Evolutionary conservation across 2,329 filamentous ascomycete species (phyloP).

Genomic region (Botrytis sinoallii): DNA sequence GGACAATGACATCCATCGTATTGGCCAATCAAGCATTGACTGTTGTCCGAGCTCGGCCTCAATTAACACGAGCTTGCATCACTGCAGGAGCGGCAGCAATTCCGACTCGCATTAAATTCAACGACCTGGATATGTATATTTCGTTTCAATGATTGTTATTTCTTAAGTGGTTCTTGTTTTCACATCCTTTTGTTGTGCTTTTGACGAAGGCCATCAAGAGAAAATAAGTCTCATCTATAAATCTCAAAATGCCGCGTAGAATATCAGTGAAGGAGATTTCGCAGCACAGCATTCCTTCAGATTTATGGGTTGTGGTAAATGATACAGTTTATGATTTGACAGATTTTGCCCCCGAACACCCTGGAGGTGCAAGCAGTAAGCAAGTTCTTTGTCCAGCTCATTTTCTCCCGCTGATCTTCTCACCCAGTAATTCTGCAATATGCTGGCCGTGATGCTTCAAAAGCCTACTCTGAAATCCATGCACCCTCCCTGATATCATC

Average conservation of each 20-base stretch:
- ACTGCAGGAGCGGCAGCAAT: not conserved
- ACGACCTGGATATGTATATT: not conserved
- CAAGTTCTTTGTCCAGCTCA: conserved; percentile 27
- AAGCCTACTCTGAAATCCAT: conserved; percentile 52
- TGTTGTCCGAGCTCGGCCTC: conserved; percentile 4
- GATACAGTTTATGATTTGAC: conserved; percentile 66
- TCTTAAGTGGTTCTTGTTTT: not conserved
- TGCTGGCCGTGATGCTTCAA: conserved; percentile 53
- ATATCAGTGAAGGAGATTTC: conserved; percentile 46
- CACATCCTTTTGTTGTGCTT: too few relatives aligned
- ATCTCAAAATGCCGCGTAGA: conserved; percentile 24
- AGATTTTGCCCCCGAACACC: conserved; percentile 61
- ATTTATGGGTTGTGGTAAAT: conserved; percentile 68
- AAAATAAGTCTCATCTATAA: not conserved
- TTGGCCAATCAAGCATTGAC: not conserved
- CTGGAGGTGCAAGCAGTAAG: conserved; percentile 55
- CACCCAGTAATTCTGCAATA: conserved; percentile 46
- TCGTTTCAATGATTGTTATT: not conserved
- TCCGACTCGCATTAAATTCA: not conserved
- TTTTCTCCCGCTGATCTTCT: not conserved
- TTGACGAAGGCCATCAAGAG: not conserved
- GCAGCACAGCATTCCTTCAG: conserved; percentile 46
- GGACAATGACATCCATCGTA: not conserved
- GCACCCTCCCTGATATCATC: conserved; percentile 46
- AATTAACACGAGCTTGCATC: conserved; percentile 11